Conservation (phyloP, 352 stramenopile species). For the Aphanomyces invadans region DNA sequence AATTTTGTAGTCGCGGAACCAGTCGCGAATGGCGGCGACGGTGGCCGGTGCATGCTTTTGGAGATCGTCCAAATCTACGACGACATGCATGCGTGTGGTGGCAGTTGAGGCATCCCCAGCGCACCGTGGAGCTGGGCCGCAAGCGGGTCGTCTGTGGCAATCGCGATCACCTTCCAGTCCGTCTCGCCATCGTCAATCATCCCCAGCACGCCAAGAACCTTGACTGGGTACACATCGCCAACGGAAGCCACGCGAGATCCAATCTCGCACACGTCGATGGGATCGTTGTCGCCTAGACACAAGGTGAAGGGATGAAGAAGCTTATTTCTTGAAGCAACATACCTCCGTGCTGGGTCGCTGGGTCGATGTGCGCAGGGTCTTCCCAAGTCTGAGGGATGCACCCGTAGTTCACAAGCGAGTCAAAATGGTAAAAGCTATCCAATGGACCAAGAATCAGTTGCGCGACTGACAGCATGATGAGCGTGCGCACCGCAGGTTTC, state of each 20-base stretch:
- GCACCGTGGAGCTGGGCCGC: constrained; percentile 93
- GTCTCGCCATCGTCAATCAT: constrained; percentile 99
- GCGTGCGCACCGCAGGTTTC: constrained; percentile 84
- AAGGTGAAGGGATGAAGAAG: no score
- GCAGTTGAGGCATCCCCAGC: constrained; percentile 66
- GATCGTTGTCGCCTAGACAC: constrained; percentile 95
- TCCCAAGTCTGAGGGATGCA: constrained; percentile 99
- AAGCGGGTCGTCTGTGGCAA: constrained; percentile 93
- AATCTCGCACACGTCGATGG: constrained; percentile 99
- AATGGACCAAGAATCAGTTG: constrained; percentile 40
- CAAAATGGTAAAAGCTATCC: constrained; percentile 61
- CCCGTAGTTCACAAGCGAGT: constrained; percentile 95
- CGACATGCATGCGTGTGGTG: constrained; percentile 27
- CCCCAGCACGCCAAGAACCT: constrained; percentile 94
- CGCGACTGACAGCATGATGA: no score
- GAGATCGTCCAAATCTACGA: constrained; percentile 48
- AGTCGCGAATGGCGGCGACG: constrained; percentile 82
- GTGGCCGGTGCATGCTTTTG: constrained; percentile 67
- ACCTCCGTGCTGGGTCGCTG: constrained; percentile 75
- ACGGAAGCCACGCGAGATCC: constrained; percentile 82
- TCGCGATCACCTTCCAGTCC: constrained; percentile 99
- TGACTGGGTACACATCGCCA: constrained; percentile 94
- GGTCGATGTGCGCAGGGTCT: constrained; percentile 94
- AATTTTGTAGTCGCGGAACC: constrained; percentile 99
- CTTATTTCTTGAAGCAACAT: no score